Base-by-base conservation (phyloP, 768 basidiomycete species). In the Lactarius psammicola region DNA sequence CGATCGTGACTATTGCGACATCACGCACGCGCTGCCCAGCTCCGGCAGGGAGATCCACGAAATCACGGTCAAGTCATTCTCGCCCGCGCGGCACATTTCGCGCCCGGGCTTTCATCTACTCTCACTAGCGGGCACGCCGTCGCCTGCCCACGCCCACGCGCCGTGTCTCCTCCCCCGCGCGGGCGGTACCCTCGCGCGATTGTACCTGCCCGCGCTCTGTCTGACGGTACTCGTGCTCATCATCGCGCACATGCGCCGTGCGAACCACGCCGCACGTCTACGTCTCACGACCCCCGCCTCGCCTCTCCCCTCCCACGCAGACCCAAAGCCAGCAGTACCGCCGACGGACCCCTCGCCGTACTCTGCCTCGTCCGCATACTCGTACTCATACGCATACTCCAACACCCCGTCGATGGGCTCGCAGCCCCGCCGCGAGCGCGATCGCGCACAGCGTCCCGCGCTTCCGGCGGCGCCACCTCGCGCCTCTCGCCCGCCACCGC, bases 1-100 rank as follows among this genome's bases (percentile, higher is more conserved):
- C 76, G 92, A 96, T 75, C 90, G 92, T 58, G 95, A 97, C 76
- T 92, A 92, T 71, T 98, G 95, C 72, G 91, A 93, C 69, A 82
- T 88, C 71, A 77, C 76, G 28, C 90, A 92, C 74, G 76, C 77
- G 38, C 68, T 78, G 10, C 72, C 75, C 4, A 63, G 42, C 69
- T 62, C 66, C 70, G 62, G 66, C 66, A 60, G 62, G 18, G 68
- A 67, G 26, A 78, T 88, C 53, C 87, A 87, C 56, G 94, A 96
- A 76, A 84, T 94, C 26, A 95, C 94, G 1, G 80, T 96, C 65
- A 95, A 94, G 75, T 90, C 94, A 0, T 94, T 96, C 75, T 89
- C 91, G 18, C 85, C 87, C 67, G 85, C 87, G 17, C 82, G 82
- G 61, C 88, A 88, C 62, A 87, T 96, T 66, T 80, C 80, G 28